These are phyloP conservation scores for Helotiales sp. DNA, from an alignment of 2,329 filamentous ascomycete genomes.

Conservation along the genomic window DNA sequence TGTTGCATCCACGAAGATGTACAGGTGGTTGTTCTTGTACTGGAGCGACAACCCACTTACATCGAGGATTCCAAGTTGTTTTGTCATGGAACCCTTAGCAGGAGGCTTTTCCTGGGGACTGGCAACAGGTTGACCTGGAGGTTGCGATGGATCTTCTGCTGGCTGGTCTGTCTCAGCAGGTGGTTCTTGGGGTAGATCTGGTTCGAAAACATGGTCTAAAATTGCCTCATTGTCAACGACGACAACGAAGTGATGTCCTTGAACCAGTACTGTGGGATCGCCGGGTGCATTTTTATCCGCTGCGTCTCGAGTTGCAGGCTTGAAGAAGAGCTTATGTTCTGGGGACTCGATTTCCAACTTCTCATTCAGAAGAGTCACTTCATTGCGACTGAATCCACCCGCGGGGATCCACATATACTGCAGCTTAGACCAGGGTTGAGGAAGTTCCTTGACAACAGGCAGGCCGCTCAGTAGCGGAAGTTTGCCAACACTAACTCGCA, in stretches of 20 bases:
- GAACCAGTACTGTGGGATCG: not conserved
- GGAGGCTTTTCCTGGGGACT: not conserved
- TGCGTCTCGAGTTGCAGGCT: not conserved
- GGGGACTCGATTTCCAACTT: not conserved
- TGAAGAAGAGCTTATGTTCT: not conserved
- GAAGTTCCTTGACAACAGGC: not conserved
- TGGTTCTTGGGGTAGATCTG: not conserved
- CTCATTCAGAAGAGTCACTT: not conserved
- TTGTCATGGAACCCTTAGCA: not conserved
- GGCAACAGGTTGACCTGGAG: not conserved
- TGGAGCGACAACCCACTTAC: not conserved
- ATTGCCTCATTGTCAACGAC: not conserved
- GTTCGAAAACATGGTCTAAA: not conserved
- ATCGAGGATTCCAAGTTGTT: not conserved
- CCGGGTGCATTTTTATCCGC: not conserved
- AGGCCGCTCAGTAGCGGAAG: not conserved
- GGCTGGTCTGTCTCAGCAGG: not conserved
- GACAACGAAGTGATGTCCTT: slow-evolving; percentile 5
- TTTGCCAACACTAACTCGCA: not conserved
- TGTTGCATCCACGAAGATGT: not conserved
- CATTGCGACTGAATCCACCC: not conserved
- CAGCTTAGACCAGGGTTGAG: not conserved
- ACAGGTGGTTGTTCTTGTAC: not conserved
- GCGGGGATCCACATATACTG: not conserved
- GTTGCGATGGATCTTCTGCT: not conserved